Evolutionary conservation across 495 filamentous ascomycete species (phyloP).

Genomic region (Penicillium pancosmium): DNA sequence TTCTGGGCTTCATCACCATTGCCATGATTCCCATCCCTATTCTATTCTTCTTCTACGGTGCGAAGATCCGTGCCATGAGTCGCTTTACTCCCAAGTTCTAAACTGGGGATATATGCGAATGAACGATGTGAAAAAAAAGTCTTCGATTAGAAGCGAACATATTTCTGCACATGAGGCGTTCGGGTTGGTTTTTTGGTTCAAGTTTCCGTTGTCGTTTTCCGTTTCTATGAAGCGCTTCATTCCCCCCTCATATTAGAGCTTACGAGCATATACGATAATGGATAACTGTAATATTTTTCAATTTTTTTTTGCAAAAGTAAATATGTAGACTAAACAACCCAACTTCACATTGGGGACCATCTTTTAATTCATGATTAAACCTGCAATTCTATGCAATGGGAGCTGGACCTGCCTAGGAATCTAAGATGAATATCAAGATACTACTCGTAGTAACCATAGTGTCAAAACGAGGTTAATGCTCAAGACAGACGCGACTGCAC

Average conservation of each 20-base stretch:
- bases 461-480: neutral
- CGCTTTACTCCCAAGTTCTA: slow-evolving; percentile 50
- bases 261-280: slow-evolving; percentile 13
- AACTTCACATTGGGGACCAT: too few relatives aligned
- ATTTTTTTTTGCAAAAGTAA: too few relatives aligned
- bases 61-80: slow-evolving; percentile 59
- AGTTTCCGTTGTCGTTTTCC: neutral
- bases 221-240: slow-evolving; percentile 7
- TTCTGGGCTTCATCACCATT: slow-evolving; percentile 65
- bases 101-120: neutral
- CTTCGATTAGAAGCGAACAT: too few relatives aligned
- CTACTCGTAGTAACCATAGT: too few relatives aligned
- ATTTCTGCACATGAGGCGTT: neutral
- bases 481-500: neutral
- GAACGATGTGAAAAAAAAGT: too few relatives aligned
- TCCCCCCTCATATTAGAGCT: neutral
- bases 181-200: too few relatives aligned
- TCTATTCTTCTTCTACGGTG: slow-evolving; percentile 71
- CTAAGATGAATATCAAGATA: too few relatives aligned
- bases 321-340: too few relatives aligned
- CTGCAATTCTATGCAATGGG: too few relatives aligned
- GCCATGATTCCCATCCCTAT: slow-evolving; percentile 71
- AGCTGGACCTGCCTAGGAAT: too few relatives aligned
- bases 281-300: too few relatives aligned
- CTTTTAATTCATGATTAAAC: too few relatives aligned